These are phyloP conservation scores for Babjeviella inositovora DNA, from an alignment of 805 yeast species.

Conservation along the genomic window DNA sequence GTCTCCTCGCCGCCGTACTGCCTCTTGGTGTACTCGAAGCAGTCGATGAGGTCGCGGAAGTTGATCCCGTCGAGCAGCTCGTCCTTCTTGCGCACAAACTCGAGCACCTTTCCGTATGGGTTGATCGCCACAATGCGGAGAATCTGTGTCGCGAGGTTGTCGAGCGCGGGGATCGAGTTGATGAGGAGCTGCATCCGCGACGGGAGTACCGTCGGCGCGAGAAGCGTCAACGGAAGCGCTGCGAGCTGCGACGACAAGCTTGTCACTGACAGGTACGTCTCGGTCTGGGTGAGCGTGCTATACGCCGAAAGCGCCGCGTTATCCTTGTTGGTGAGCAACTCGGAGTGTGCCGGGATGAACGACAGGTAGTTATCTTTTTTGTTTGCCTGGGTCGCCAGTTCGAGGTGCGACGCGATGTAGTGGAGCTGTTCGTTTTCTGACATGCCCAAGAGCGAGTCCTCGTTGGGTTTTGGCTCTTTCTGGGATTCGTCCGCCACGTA, in stretches of 20 bases:
- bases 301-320: too few species aligned
- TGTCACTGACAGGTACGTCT: too few species aligned
- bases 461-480: too few species aligned
- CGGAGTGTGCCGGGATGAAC: too few species aligned
- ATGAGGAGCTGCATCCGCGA: conserved; percentile 48
- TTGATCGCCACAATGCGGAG: conserved; percentile 56
- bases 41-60: conserved; percentile 52
- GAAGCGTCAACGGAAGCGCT: conserved; percentile 40
- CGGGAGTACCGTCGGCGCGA: conserved; percentile 39
- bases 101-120: conserved; percentile 63
- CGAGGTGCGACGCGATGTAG: too few species aligned
- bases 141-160: conserved; percentile 70
- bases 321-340: too few species aligned
- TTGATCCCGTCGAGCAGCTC: conserved; percentile 48
- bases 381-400: too few species aligned
- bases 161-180: conserved; percentile 61
- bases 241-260: conserved; percentile 48
- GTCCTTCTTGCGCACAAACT: conserved; percentile 48
- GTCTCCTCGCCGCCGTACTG: conserved; percentile 52
- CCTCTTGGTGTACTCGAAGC: conserved; percentile 64
- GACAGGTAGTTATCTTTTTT: too few species aligned
- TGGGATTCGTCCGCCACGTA: too few species aligned
- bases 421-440: too few species aligned
- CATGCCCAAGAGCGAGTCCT: too few species aligned
- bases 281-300: too few species aligned